phyloP scores from a whole-genome alignment of 192 early-diverging fungal species.

The Mortierella alpina region DNA sequence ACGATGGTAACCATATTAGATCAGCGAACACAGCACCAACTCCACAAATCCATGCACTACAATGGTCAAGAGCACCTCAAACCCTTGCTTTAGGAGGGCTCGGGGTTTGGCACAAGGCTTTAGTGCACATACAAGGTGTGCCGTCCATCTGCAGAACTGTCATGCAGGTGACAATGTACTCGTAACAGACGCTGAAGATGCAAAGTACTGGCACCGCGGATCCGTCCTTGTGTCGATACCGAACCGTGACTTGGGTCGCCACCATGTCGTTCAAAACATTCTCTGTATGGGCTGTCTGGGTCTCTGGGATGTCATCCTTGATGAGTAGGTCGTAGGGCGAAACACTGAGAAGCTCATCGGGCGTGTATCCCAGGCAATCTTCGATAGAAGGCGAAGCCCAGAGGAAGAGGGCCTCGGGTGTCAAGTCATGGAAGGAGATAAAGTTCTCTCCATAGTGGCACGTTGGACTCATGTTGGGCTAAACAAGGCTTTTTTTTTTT shows the following conservation, averaged over 20 bases:
- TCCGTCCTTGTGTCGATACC: constrained; percentile 45
- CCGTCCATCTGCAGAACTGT: too few relatives aligned
- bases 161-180: background rate
- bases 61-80: background rate
- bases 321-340: constrained; percentile 44
- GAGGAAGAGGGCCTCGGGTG: constrained; percentile 22
- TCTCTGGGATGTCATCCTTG: constrained; percentile 25
- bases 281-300: constrained; percentile 31
- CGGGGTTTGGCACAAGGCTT: too few relatives aligned
- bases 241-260: constrained; percentile 33
- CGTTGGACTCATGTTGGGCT: too few relatives aligned
- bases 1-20: background rate
- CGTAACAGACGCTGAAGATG: constrained; percentile 5
- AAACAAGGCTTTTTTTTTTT: too few relatives aligned
- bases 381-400: constrained; percentile 45
- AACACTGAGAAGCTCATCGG: constrained; percentile 53
- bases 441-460: constrained; percentile 26
- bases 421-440: constrained; percentile 57
- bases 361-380: constrained; percentile 55
- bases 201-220: background rate
- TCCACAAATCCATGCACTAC: background rate
- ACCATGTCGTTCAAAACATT: constrained; percentile 48
- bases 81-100: too few relatives aligned
- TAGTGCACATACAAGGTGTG: too few relatives aligned
- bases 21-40: background rate